Conservation (phyloP, 768 basidiomycete species). For the Harrya chromipes region DNA sequence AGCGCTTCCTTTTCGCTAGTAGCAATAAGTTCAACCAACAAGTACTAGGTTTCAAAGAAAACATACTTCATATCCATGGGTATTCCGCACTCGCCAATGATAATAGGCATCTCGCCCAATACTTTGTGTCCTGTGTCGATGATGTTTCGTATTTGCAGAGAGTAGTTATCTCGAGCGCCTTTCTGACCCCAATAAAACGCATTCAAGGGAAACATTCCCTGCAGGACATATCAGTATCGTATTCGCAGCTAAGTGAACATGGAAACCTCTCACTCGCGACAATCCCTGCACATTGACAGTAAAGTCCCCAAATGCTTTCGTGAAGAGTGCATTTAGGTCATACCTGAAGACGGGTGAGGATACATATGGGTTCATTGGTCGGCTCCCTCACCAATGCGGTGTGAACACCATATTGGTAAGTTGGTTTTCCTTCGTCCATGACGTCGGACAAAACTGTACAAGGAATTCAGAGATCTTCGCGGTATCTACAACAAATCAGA, state of each 20-base stretch:
- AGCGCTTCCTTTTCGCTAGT: slow-evolving; percentile 70
- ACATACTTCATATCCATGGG: slow-evolving; percentile 97
- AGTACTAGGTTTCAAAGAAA: not conserved
- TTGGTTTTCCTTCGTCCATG: slow-evolving; percentile 67
- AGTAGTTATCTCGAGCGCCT: slow-evolving; percentile 79
- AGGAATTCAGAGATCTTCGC: slow-evolving; percentile 3
- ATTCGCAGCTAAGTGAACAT: not conserved
- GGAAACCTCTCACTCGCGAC: slow-evolving; percentile 54
- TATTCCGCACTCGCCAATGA: slow-evolving; percentile 91
- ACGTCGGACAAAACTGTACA: slow-evolving; percentile 69
- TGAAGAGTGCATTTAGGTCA: slow-evolving; percentile 85
- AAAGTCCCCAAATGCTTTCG: slow-evolving; percentile 80
- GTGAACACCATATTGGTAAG: slow-evolving; percentile 65
- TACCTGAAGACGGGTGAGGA: slow-evolving; percentile 54
- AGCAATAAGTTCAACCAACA: not conserved
- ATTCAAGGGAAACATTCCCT: slow-evolving; percentile 84
- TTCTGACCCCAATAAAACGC: slow-evolving; percentile 87
- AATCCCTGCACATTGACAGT: slow-evolving; percentile 92
- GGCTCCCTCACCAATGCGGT: slow-evolving; percentile 62
- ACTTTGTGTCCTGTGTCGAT: slow-evolving; percentile 63
- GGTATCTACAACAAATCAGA: not conserved
- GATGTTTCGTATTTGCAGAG: slow-evolving; percentile 77
- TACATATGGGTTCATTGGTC: not conserved
- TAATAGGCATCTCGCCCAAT: slow-evolving; percentile 77
- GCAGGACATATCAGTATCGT: slow-evolving; percentile 7